Base-by-base conservation (phyloP, 805 yeast genomes). In the Starmerella etchellsii region DNA sequence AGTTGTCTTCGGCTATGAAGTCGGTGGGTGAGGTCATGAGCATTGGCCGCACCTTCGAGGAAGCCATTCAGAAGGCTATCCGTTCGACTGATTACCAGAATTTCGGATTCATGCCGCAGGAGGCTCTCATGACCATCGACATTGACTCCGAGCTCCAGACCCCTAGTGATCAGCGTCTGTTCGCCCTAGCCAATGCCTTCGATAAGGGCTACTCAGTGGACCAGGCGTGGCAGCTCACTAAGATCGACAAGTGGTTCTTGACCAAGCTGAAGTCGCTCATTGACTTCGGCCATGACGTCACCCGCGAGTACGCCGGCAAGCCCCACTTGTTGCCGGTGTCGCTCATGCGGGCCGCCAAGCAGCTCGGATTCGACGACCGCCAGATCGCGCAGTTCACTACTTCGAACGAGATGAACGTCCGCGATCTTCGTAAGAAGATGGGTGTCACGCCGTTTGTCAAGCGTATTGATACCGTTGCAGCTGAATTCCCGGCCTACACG, bases 11-110 rank as follows among this genome's bases (percentile, higher is more conserved):
- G 2, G 76, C 95, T 24, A 88, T 88, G 98, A 88, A 88, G 67
- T 85, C 96, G 47, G 97, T 88, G 51, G 98, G 98, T 69, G 98
- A 88, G 64, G 97, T 91, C 39, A 88, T 88, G 98, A 74, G 88
- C 52, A 83, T 88, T 57, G 98, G 98, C 57, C 74, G 98, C 63
- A 88, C 94, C 22, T 88, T 88, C 53, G 98, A 88, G 65, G 98
- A 88, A 62, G 94, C 96, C 9, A 82, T 88, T 50, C 98, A 91
- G 64, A 88, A 88, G 67, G 98, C 97, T 43, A 85, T 91, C 52
- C 74, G 98, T 64, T 81, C 94, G 15, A 85, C 94, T 26, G 98
- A 91, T 60, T 88, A 91, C 64, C 93, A 81, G 49, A 91, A 91
- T 69, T 68, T 85, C 54, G 99, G 99, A 45, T 91, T 91, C 76